phyloP scores from a whole-genome alignment of 345 rosid genomes.

The Eucalyptus coolabah region DNA sequence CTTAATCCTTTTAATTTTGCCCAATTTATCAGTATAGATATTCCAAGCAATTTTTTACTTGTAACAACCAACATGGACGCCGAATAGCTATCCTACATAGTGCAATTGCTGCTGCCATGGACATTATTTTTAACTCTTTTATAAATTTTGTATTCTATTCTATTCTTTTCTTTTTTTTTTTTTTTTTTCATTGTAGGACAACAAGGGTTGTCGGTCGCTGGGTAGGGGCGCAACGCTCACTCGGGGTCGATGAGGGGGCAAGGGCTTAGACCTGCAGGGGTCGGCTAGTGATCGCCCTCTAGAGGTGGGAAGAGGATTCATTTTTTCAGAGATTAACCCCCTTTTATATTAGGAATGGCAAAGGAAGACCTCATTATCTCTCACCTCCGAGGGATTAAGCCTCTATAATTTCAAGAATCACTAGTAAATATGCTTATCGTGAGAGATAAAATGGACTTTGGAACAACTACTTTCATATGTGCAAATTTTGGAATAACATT shows the following conservation, averaged over 20 bases:
- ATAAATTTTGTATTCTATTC: background rate
- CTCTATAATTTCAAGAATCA: background rate
- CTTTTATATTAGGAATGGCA: background rate
- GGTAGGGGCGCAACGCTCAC: too few relatives aligned
- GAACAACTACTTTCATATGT: background rate
- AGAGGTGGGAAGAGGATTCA: background rate
- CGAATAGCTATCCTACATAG: fast-evolving
- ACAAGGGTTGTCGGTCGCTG: fast-evolving
- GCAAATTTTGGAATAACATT: background rate
- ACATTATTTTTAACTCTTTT: background rate
- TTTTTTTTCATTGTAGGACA: background rate
- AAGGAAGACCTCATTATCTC: background rate
- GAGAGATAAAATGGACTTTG: background rate
- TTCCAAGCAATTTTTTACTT: background rate
- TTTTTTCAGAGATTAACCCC: background rate
- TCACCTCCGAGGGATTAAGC: background rate
- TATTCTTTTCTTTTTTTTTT: fast-evolving
- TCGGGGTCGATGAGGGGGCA: background rate
- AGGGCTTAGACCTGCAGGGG: background rate
- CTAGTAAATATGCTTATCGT: background rate
- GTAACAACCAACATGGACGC: fast-evolving
- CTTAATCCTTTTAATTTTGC: background rate
- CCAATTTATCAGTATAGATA: background rate
- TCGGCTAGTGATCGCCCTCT: background rate
- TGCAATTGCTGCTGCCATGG: fast-evolving